These are phyloP conservation scores for Bertia moriformis DNA, from an alignment of 2,329 filamentous ascomycete species.

Conservation along the genomic window DNA sequence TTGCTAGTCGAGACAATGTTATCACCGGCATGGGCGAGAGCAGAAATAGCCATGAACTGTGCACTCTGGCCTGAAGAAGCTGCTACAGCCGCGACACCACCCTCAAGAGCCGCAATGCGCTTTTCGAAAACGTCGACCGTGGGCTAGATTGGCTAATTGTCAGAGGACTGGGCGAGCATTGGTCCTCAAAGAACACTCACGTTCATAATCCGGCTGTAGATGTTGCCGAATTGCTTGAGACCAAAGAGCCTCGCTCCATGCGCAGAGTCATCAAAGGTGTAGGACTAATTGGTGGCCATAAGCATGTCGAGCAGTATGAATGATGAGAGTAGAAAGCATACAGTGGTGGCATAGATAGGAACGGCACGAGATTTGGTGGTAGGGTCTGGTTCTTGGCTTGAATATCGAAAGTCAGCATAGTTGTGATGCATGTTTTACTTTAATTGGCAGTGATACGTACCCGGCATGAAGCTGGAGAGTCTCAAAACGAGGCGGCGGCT, in stretches of 20 bases:
- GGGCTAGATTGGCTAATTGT: too few species aligned
- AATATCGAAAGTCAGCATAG: constrained; percentile 2
- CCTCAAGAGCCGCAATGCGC: constrained; percentile 46
- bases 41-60: constrained; percentile 77
- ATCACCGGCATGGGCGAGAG: constrained; percentile 76
- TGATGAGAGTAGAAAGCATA: constrained; percentile 13
- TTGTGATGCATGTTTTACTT: constrained; percentile 3
- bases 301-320: neutral
- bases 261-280: constrained; percentile 29
- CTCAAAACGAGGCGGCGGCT: constrained; percentile 21
- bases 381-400: constrained; percentile 45
- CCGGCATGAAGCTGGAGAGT: constrained; percentile 37
- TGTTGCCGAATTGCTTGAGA: constrained; percentile 3
- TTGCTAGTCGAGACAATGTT: constrained; percentile 87
- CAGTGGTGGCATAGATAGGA: constrained; percentile 54
- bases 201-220: constrained; percentile 2
- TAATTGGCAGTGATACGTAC: neutral
- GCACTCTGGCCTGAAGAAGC: constrained; percentile 67
- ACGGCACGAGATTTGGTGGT: constrained; percentile 52
- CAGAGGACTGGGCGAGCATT: too few species aligned
- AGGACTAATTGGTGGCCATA: constrained; percentile 28
- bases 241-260: constrained; percentile 3
- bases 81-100: constrained; percentile 41
- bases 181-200: too few species aligned
- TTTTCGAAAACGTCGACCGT: constrained; percentile 1